Conservation (phyloP, 2,329 filamentous ascomycete species). For the Zasmidium citrigriseum region DNA sequence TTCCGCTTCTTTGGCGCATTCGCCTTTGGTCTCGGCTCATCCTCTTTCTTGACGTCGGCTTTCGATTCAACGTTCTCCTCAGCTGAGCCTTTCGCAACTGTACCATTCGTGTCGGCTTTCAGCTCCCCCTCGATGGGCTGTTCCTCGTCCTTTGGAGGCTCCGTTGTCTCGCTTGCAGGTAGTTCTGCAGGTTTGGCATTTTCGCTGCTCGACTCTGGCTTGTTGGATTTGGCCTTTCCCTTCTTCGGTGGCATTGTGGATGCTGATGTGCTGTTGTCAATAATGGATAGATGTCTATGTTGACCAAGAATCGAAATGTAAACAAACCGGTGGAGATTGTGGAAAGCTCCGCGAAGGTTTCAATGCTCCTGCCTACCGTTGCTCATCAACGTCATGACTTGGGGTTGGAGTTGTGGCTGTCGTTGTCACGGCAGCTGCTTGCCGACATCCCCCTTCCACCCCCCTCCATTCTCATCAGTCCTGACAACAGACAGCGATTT, state of each 20-base stretch:
- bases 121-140: constrained; percentile 1
- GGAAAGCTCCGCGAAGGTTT: constrained; percentile 2
- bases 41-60: not conserved
- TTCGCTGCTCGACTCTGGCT: not conserved
- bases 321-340: not conserved
- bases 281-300: not conserved
- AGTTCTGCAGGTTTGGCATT: constrained; percentile 3
- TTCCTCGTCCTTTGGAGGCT: constrained; percentile 6
- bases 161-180: constrained; percentile 1
- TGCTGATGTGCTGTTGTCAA: not conserved
- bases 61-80: not conserved
- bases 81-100: not conserved
- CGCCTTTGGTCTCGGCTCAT: not conserved
- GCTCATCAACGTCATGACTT: not conserved
- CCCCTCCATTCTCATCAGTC: no score
- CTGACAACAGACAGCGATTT: no score
- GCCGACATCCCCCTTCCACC: not conserved
- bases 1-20: constrained; percentile 26
- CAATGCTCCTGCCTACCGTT: not conserved
- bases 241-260: constrained; percentile 9
- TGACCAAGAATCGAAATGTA: not conserved
- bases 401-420: not conserved
- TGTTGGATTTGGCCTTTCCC: not conserved
- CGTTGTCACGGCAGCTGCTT: not conserved
- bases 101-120: not conserved